Evolutionary conservation across 495 filamentous ascomycete species (phyloP).

Genomic region (Penicillium macrosclerotiorum): DNA sequence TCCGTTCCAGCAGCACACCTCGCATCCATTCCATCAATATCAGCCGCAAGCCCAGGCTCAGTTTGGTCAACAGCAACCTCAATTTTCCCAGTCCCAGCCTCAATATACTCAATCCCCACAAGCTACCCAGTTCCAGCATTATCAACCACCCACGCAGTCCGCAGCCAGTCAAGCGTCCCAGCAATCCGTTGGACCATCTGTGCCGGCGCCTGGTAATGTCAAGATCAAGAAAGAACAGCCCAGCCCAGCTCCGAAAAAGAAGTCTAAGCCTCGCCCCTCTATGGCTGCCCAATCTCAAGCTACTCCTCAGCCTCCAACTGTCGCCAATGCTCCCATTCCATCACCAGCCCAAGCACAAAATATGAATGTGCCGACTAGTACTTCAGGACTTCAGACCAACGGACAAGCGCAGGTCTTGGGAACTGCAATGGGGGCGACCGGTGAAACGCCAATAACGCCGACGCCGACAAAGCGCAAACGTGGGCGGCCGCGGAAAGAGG

Average conservation of each 20-base stretch:
- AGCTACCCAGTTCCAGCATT: constrained; percentile 24
- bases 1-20: constrained; percentile 10
- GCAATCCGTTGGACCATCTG: constrained; percentile 4
- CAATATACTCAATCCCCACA: constrained; percentile 13
- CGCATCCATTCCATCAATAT: constrained; percentile 11
- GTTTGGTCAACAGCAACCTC: constrained; percentile 6
- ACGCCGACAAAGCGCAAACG: constrained; percentile 22
- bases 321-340: not conserved
- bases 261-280: constrained; percentile 17
- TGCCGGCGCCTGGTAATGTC: constrained; percentile 5
- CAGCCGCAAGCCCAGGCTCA: constrained; percentile 11
- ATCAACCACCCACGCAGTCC: constrained; percentile 19
- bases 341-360: constrained; percentile 1
- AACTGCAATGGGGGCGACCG: not conserved
- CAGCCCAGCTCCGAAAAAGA: constrained; percentile 26
- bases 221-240: constrained; percentile 9
- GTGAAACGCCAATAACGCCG: constrained; percentile 9
- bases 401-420: constrained; percentile 11
- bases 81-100: constrained; percentile 12
- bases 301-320: constrained; percentile 2
- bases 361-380: not conserved
- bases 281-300: constrained; percentile 9
- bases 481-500: constrained; percentile 29
- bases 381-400: constrained; percentile 14
- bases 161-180: not conserved